Evolutionary conservation across 495 filamentous ascomycete species (phyloP).

Genomic region (Neurospora pannonica): DNA sequence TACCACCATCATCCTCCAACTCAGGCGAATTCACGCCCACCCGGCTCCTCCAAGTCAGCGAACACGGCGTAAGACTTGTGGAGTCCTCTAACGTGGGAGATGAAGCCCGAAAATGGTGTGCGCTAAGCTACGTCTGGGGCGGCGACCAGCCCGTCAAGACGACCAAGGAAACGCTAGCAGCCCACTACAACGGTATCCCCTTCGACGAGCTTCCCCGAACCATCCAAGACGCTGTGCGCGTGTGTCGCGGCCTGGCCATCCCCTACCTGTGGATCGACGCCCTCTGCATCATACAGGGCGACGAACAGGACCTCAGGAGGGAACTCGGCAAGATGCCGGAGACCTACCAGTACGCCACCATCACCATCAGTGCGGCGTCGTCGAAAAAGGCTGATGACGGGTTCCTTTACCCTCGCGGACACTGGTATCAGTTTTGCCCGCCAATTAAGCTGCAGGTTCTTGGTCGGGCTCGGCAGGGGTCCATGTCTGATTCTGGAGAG

Average conservation of each 20-base stretch:
- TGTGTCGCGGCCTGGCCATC: neutral
- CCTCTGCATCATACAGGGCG: constrained; percentile 4
- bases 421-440: neutral
- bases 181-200: neutral
- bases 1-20: neutral
- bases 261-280: constrained; percentile 1
- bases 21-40: neutral
- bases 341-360: neutral
- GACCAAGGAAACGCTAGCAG: neutral
- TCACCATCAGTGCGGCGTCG: constrained; percentile 1
- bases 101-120: neutral
- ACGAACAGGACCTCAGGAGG: neutral
- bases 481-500: no score
- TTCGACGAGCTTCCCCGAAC: neutral
- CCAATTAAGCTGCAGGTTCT: neutral
- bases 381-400: neutral
- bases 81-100: neutral
- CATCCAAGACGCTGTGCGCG: neutral
- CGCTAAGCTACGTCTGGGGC: constrained; percentile 6
- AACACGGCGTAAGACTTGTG: neutral
- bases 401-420: neutral
- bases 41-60: neutral
- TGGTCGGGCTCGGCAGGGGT: neutral
- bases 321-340: constrained; percentile 1
- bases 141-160: constrained; percentile 5